Base-by-base conservation (phyloP, 768 basidiomycete genomes). In the Serendipita sp. region DNA sequence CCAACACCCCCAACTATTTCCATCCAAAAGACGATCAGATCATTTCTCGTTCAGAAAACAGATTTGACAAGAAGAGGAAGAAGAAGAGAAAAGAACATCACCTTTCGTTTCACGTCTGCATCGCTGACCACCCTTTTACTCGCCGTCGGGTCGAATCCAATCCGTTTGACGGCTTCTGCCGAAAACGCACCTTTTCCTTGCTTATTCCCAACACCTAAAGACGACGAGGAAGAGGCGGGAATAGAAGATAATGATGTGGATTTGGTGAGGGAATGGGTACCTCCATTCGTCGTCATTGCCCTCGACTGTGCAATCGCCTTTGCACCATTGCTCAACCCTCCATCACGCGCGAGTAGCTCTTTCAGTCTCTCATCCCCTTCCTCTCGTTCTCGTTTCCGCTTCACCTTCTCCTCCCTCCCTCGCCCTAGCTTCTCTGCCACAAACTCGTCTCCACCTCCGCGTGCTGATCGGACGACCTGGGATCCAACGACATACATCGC, bases 401-500 rank as follows among this genome's bases (percentile, higher is more conserved):
- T 83, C 3, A 86, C 83, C 70, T 80, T 86, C 18, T 86, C 87
- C 69, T 92, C 88, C 1, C 86, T 86, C 64, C 86, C 86, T 16
- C 92, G 78, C 0, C 92, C 92, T 45, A 93, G 77, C 65, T 77
- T 83, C 74, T 95, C 93, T 0, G 78, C 71, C 2, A 84, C 71
- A 67, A 81, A 85, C 68, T 87, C 10, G 67, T 56, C 18, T 72
- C 70, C 2, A 41, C 38, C 32, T 71, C 65, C 35, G 70, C 41
- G 11, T 71, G 1, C 75, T 71, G 18, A 79, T 82, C 37, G 80
- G 78, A 8, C 92, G 79, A 91, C 77, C 65, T 90, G 88, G 2
- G 92, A 90, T 0, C 85, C 84, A 24, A 94, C 78, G 48, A 95
- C 78, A 70, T 95, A 96, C 4, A 91, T 90, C 51, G 74, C 69